A percentile compares a stretch with the other conserved stretches of the same genome.
phyloP scores from a whole-genome alignment of 108 stramenopile genomes.

The Skeletonema potamos region DNA sequence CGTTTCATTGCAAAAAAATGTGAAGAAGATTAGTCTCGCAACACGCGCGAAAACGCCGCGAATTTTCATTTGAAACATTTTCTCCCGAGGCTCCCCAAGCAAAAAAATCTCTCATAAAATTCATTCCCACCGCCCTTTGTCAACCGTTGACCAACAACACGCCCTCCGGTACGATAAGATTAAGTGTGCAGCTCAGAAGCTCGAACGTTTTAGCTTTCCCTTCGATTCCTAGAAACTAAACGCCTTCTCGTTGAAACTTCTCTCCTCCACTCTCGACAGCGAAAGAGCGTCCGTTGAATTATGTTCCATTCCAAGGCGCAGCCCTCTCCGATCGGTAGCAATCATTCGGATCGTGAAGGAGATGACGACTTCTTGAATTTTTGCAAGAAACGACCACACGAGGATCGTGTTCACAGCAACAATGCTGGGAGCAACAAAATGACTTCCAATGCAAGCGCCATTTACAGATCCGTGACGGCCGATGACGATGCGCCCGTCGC shows the following conservation, averaged over 20 bases:
- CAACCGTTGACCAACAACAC: not conserved
- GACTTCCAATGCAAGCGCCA: not conserved
- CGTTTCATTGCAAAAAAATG: too few relatives aligned
- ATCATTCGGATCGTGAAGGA: not conserved
- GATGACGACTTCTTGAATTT: constrained; percentile 5
- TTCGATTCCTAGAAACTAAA: too few relatives aligned
- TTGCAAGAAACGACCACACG: constrained; percentile 7
- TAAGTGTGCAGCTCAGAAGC: too few relatives aligned
- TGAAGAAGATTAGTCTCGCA: too few relatives aligned
- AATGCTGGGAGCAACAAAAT: not conserved
- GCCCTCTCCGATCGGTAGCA: not conserved
- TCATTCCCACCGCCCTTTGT: too few relatives aligned
- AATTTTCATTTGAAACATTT: too few relatives aligned
- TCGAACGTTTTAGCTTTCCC: too few relatives aligned
- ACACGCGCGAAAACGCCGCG: too few relatives aligned
- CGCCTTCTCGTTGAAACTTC: not conserved
- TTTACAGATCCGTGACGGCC: not conserved
- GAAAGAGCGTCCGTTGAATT: not conserved
- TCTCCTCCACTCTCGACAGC: not conserved
- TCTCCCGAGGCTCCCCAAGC: too few relatives aligned
- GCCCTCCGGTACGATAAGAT: too few relatives aligned
- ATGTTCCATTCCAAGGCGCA: not conserved
- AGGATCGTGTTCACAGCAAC: not conserved
- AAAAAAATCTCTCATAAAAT: too few relatives aligned
- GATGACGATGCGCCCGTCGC: not conserved